Base-by-base conservation (phyloP, 2,329 filamentous ascomycete genomes). In the Fusarium stilboides region DNA sequence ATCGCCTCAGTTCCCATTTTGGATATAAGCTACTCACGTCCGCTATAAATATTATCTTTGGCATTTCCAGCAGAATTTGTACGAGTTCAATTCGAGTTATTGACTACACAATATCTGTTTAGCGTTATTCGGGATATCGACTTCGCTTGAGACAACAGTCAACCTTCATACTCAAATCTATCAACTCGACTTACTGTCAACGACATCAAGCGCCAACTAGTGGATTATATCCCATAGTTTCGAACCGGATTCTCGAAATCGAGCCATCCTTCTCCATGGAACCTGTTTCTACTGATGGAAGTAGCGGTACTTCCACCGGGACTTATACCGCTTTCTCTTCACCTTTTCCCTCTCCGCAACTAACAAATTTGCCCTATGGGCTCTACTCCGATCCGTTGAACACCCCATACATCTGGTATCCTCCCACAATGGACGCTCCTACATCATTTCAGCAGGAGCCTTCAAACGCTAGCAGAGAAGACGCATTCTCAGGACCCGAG, bases 351-450 rank as follows among this genome's bases (percentile, higher is more conserved):
- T 65, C 72, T 15, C 58, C 60, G n/a, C 61, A 67, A 15, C 62
- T 53, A 12, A 52, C 53, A 24, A 50, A 46, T 13, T 57, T 61
- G 20, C 63, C 71, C 4, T 71, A 74, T 52, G 50, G 49, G 12
- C 65, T 63, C 39, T 74, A 73, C 58, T 57, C 67, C 15, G 57
- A 47, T 34, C 47, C 57, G 13, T 52, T 52, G 8, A 54, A 65
- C 26, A 40, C 54, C 19, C 26, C 62, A 2, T 62, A 65, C 22
- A 54, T 64, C 55, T 73, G 72, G 72, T 64, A 66, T 42, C 66
- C 69, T 9, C 58, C 61, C 3, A 46, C 52, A 24, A 71, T 70
- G 64, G 66, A 64, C 36, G 15, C 42, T 4, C 22, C 46, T 43
- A 58, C 62, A 36, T 52, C 59, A 8, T 61, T 67, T 19, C 68